A percentile compares a stretch with the other conserved stretches of the same genome.
Evolutionary conservation across 495 filamentous ascomycete genomes (phyloP).

Genomic region (Parathielavia appendiculata): DNA sequence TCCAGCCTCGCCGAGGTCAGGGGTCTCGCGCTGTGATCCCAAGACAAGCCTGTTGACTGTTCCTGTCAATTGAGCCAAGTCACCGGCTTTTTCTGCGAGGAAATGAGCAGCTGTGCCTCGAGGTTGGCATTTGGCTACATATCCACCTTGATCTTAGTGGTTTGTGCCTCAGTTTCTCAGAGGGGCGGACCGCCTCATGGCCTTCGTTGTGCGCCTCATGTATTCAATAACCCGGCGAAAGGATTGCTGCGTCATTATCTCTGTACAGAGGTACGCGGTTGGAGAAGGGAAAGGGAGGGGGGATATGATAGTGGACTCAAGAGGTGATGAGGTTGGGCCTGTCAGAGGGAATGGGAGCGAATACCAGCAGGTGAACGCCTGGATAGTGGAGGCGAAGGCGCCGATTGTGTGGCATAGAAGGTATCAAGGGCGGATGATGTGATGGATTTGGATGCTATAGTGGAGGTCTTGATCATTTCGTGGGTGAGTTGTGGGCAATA

Average conservation of each 20-base stretch:
- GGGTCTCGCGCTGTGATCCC: background rate
- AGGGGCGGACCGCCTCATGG: no score
- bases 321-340: conserved; percentile 26
- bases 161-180: no score
- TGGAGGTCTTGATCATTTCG: conserved; percentile 32
- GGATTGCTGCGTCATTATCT: background rate
- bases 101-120: no score
- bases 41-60: no score
- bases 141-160: no score
- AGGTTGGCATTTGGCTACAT: no score
- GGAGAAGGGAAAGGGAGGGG: background rate
- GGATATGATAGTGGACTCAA: conserved; percentile 16
- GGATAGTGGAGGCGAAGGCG: conserved; percentile 50
- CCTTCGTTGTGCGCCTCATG: no score
- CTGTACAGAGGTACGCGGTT: no score
- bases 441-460: conserved; percentile 48
- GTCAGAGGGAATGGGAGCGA: conserved; percentile 55
- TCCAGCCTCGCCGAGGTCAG: conserved; percentile 7
- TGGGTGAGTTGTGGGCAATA: background rate
- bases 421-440: conserved; percentile 47
- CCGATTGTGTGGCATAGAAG: conserved; percentile 48
- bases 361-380: conserved; percentile 55
- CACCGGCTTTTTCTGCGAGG: no score
- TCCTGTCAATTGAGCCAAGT: no score
- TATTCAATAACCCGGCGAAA: background rate